phyloP scores from a whole-genome alignment of 768 basidiomycete species.

The Naganishia vishniacii region DNA sequence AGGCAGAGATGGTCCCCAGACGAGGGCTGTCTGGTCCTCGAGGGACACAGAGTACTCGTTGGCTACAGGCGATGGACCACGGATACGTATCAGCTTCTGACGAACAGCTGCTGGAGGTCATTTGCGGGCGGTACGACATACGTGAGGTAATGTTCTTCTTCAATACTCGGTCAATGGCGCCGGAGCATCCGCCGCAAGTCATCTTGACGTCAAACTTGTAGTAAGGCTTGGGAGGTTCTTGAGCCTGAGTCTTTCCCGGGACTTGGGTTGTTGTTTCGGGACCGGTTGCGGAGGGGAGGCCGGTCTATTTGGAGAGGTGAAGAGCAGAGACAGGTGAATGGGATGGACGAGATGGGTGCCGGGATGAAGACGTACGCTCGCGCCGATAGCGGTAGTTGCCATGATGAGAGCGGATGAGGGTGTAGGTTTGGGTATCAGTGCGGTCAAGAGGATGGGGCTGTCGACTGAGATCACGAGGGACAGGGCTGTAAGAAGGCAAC shows the following conservation, averaged over 20 bases:
- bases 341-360: too few relatives aligned
- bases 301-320: neutral
- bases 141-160: slow-evolving; percentile 43
- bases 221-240: slow-evolving; percentile 36
- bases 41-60: slow-evolving; percentile 42
- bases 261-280: neutral
- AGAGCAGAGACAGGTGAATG: too few relatives aligned
- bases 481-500: too few relatives aligned
- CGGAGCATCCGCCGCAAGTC: slow-evolving; percentile 48
- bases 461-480: too few relatives aligned
- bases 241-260: neutral
- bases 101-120: too few relatives aligned
- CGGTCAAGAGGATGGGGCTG: neutral
- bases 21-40: slow-evolving; percentile 40
- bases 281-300: neutral
- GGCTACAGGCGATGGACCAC: slow-evolving; percentile 2
- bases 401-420: too few relatives aligned
- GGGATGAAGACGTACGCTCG: too few relatives aligned
- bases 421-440: too few relatives aligned
- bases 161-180: slow-evolving; percentile 46
- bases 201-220: slow-evolving; percentile 47
- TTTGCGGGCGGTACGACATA: too few relatives aligned
- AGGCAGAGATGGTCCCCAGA: slow-evolving; percentile 44
- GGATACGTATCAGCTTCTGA: neutral
- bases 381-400: too few relatives aligned